A percentile compares a stretch with the other conserved stretches of the same genome.
Conservation (phyloP, 768 basidiomycete species). For the Suillus clintonianus region DNA sequence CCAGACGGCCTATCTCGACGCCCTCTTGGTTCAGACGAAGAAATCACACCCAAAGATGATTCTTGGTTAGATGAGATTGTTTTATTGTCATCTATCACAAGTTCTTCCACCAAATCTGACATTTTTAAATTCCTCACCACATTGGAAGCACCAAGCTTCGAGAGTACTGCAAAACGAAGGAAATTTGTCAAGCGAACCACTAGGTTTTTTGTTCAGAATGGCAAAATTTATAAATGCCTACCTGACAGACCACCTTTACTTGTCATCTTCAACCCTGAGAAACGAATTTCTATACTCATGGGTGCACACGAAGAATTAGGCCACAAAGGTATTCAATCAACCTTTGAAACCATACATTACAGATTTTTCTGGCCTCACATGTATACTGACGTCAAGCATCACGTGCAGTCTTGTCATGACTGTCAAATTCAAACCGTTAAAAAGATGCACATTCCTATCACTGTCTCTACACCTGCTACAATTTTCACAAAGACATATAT, state of each 20-base stretch:
- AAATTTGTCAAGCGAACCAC: slow-evolving; percentile 7
- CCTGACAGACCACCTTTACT: slow-evolving; percentile 18
- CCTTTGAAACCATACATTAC: slow-evolving; percentile 1
- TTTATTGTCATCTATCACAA: background rate
- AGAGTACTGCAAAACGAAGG: background rate
- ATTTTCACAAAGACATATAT: slow-evolving; percentile 27
- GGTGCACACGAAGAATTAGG: slow-evolving; percentile 30
- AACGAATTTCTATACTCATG: slow-evolving; percentile 18
- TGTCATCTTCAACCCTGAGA: slow-evolving; percentile 15
- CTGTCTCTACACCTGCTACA: slow-evolving; percentile 16
- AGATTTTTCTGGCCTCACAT: slow-evolving; percentile 19
- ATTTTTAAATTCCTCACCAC: slow-evolving; percentile 16
- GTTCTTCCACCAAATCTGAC: slow-evolving; percentile 3
- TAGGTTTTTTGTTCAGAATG: slow-evolving; percentile 20
- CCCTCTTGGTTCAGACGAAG: slow-evolving; percentile 26
- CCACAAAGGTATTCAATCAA: slow-evolving; percentile 31
- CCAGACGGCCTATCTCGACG: slow-evolving; percentile 41
- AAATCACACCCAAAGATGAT: slow-evolving; percentile 30
- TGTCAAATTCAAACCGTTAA: slow-evolving; percentile 29
- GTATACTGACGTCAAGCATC: slow-evolving; percentile 27
- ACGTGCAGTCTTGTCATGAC: slow-evolving; percentile 31
- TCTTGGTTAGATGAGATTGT: slow-evolving; percentile 23
- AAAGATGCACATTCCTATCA: slow-evolving; percentile 22
- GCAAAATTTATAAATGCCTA: slow-evolving; percentile 19
- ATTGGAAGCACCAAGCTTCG: slow-evolving; percentile 1